Base-by-base conservation (phyloP, 306 rosid genomes). In the Dryas drummondii region DNA sequence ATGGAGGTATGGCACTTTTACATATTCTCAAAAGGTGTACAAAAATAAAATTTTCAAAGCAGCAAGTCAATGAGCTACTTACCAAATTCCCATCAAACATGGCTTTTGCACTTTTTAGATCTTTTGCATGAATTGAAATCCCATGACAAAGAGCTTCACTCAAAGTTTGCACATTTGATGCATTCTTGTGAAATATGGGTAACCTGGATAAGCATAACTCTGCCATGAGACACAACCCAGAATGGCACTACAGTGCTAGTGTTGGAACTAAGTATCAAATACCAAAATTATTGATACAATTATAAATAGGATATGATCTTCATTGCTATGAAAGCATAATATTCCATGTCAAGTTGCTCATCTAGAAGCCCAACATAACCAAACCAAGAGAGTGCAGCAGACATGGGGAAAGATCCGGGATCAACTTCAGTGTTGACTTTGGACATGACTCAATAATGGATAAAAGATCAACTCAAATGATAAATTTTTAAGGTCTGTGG, bases 11-110 rank as follows among this genome's bases (percentile, higher is more conserved):
- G 6, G 15, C 48, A 3, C 7, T 51, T 62, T 50, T 53, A 13
- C 63, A 51, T 52, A 22, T 41, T 45, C 2, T 3, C 1, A 26
- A 32, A 40, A 10, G 5, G 10, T 22, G 4, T 1, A 26, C n/a
- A 16, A 56, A 51, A 11, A 61, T 22, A 8, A 64, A 56, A 46
- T 13, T 75, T 52, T 58, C 17, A 74, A 17, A 47, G 51, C 72
- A 37, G 27, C 53, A 63, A 10, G 46, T 19, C 48, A 19, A 16
- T 51, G 52, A 58, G 9, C 49, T 37, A 68, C 88, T 81, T 78
- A 94, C 98, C 98, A 90, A 81, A 84, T 85, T 88, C 72, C 97
- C 97, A 77, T 90, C 97, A 80, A 91, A 66, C 84, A 92, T 40
- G 37, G 91, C 93, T 81, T 68, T 85, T 59, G 96, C 93, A 74